Percentiles rank a stretch among this genome's conserved stretches.
phyloP scores from a whole-genome alignment of 1,284 basidiomycete genomes.

The Sphaerobolus stellatus region DNA sequence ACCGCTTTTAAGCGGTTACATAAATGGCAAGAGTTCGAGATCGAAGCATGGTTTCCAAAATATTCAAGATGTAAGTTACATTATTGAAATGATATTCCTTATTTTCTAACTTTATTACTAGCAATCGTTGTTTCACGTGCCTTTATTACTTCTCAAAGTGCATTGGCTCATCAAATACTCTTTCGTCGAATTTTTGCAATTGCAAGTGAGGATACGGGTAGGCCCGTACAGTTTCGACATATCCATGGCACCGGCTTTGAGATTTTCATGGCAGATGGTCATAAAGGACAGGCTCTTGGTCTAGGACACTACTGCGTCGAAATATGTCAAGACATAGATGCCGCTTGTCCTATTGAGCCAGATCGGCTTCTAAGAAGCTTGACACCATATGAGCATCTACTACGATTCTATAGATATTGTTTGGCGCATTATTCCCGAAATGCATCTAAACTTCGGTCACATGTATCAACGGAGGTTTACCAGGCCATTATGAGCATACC shows the following conservation, averaged over 20 bases:
- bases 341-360: neutral
- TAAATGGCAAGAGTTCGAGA: constrained; percentile 28
- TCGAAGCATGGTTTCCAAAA: constrained; percentile 24
- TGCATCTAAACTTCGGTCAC: neutral
- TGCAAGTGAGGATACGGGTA: constrained; percentile 19
- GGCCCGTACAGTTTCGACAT: constrained; percentile 20
- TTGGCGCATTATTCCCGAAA: constrained; percentile 4
- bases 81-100: neutral
- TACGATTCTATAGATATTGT: constrained; percentile 7
- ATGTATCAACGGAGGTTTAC: neutral
- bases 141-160: constrained; percentile 26
- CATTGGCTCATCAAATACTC: constrained; percentile 23
- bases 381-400: constrained; percentile 9
- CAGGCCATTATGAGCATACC: constrained; percentile 10
- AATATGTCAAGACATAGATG: neutral
- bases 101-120: neutral
- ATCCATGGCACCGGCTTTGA: constrained; percentile 26
- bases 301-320: constrained; percentile 3
- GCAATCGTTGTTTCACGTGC: constrained; percentile 22
- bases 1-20: constrained; percentile 27
- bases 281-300: constrained; percentile 27
- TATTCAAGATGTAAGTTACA: constrained; percentile 21
- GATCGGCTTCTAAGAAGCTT: neutral
- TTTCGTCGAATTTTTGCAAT: constrained; percentile 23
- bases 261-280: constrained; percentile 24